Conservation (phyloP, 805 yeast species). For the Saturnispora sanitii region DNA sequence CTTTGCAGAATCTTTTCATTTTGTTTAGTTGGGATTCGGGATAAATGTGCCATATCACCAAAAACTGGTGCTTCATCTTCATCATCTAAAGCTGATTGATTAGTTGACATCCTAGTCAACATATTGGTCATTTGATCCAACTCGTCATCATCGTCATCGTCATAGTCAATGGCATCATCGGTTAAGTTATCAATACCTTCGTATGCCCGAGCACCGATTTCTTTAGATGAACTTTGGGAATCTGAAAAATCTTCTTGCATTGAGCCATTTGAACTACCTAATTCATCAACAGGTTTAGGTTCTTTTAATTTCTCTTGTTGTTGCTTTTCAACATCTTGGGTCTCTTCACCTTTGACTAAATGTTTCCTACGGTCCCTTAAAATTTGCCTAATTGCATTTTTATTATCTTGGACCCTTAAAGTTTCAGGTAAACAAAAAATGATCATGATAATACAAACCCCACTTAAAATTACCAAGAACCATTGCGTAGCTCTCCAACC, state of each 20-base stretch:
- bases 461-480: constrained; percentile 65
- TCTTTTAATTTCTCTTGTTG: neutral
- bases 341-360: constrained; percentile 11
- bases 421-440: constrained; percentile 71
- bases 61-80: constrained; percentile 27
- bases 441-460: constrained; percentile 38
- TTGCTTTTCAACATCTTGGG: constrained; percentile 11
- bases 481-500: constrained; percentile 90
- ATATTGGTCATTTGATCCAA: constrained; percentile 25
- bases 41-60: constrained; percentile 29
- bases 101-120: constrained; percentile 27
- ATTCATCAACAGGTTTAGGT: no score
- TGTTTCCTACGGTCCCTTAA: constrained; percentile 29
- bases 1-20: constrained; percentile 3
- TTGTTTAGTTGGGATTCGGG: constrained; percentile 23
- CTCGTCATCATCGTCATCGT: constrained; percentile 12
- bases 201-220: neutral
- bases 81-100: constrained; percentile 15
- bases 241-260: neutral
- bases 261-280: neutral
- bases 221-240: neutral
- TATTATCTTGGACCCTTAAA: constrained; percentile 49
- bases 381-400: constrained; percentile 41
- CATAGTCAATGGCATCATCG: neutral
- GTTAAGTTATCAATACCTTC: no score